These are phyloP conservation scores for Mikania micrantha DNA, from an alignment of 129 eudicot genomes.

Conservation along the genomic window DNA sequence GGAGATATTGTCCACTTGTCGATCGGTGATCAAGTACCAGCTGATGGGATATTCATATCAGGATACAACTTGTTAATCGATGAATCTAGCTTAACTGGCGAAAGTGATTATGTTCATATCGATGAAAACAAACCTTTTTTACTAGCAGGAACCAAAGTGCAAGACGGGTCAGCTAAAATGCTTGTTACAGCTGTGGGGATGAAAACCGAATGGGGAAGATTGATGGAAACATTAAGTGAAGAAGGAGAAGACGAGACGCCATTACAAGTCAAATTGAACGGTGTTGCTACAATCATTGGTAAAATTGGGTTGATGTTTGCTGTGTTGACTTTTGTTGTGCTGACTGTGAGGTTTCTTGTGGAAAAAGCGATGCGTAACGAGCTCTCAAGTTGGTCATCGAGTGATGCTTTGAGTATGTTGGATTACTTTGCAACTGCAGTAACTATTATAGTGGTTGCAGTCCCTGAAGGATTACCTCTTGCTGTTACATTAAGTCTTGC, in stretches of 20 bases:
- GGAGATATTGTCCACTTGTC: slow-evolving; percentile 73
- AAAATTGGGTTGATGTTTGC: slow-evolving; percentile 69
- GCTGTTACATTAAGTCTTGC: slow-evolving; percentile 93
- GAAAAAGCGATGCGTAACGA: slow-evolving; percentile 50
- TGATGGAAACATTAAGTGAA: slow-evolving; percentile 74
- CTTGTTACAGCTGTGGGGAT: slow-evolving; percentile 83
- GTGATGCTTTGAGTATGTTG: slow-evolving; percentile 62
- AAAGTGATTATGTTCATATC: slow-evolving; percentile 57
- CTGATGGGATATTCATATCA: slow-evolving; percentile 71
- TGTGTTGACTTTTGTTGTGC: slow-evolving; percentile 53
- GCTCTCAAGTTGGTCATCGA: slow-evolving; percentile 52
- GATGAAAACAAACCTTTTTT: slow-evolving; percentile 58
- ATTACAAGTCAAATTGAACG: slow-evolving; percentile 69
- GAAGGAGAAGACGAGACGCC: slow-evolving; percentile 88
- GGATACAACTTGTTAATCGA: slow-evolving; percentile 69
- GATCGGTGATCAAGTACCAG: slow-evolving; percentile 84
- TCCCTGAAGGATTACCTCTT: slow-evolving; percentile 86
- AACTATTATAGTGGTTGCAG: slow-evolving; percentile 85
- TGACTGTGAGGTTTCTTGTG: slow-evolving; percentile 52
- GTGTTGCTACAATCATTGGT: slow-evolving; percentile 88
- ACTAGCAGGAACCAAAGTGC: slow-evolving; percentile 79
- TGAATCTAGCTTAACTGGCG: slow-evolving; percentile 83
- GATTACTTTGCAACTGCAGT: slow-evolving; percentile 80
- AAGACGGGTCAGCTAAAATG: slow-evolving; percentile 89
- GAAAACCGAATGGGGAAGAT: slow-evolving; percentile 92